A percentile compares a stretch with the other conserved stretches of the same genome.
These are phyloP conservation scores for Gastrodia elata DNA, from an alignment of 106 monocot genomes.

Conservation along the genomic window DNA sequence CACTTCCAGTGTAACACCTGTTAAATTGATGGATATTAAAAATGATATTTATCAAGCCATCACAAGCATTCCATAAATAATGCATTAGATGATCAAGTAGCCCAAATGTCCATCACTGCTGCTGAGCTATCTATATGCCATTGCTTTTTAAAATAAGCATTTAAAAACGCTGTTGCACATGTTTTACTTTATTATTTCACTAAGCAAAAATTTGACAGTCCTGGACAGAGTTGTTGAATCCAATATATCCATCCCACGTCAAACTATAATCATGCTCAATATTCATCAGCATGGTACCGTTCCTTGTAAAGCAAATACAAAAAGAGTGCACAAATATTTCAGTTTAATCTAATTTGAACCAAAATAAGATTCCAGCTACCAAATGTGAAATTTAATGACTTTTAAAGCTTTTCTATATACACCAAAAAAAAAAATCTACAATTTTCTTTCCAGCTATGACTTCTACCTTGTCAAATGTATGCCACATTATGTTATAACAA, in stretches of 20 bases:
- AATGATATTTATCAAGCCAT: background rate
- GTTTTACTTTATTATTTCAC: background rate
- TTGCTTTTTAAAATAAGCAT: background rate
- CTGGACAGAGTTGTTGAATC: background rate
- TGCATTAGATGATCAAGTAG: background rate
- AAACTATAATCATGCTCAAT: background rate
- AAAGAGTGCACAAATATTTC: background rate
- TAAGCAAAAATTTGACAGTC: background rate
- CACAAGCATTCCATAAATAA: background rate
- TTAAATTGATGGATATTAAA: background rate
- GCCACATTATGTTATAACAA: background rate
- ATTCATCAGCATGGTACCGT: background rate
- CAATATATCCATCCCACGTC: background rate
- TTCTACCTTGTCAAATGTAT: background rate
- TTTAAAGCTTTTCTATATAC: background rate
- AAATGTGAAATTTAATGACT: background rate
- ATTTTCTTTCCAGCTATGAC: background rate
- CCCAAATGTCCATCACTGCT: background rate
- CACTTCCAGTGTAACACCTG: conserved; percentile 77
- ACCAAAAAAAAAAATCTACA: background rate
- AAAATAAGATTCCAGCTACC: background rate
- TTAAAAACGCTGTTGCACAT: background rate
- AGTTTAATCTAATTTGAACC: background rate
- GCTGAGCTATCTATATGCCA: background rate
- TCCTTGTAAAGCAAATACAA: background rate